Base-by-base conservation (phyloP, 176 grass and related monocot genomes). In the Eleusine coracana region DNA sequence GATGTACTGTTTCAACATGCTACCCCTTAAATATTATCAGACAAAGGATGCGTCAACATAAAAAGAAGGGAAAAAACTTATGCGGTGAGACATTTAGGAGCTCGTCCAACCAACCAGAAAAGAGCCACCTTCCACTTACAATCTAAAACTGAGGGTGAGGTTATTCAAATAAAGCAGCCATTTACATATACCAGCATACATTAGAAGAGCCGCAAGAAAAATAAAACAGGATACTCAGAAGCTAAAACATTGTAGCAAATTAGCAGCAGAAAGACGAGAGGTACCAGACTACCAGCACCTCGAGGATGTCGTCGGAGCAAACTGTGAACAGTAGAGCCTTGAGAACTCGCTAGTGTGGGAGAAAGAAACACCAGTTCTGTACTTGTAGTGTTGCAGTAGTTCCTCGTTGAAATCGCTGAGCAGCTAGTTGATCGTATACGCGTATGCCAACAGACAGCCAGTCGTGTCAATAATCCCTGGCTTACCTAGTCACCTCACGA, bases 251-350 rank as follows among this genome's bases (percentile, higher is more conserved):
- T 2, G 9, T 12, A 60, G 67, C 56, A 81, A 21, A 59, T 59
- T 59, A n/a, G 39, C n/a, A 46, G 39, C 8, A 48, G 2, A 46
- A 29, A 6, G 20, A 41, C 13, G 34, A 41, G 50, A 14, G 20
- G 50, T 18, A 10, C 1, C 25, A 25, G 25, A 25, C 25, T 25
- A 25, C 25, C 3, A 0, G 15, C 13, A 81, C 85, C 78, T 75
- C 13, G 85, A 68, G 49, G 77, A 81, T 29, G 60, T 59, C 85
- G 85, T 18, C 9, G 28, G 61, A 39, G 66, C 5, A 7, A 51
- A 60, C 49, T 16, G 28, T 49, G 41, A 9, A 25, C 54, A 58
- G n/a, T 5, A 36, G 29, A n/a, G 31, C 31, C 20, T 5, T 74
- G 10, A 46, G 44, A 64, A 58, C 44, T 28, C 70, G 5, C 61